These are phyloP conservation scores for Yarrowia porcina DNA, from an alignment of 805 yeast species.

Conservation along the genomic window DNA sequence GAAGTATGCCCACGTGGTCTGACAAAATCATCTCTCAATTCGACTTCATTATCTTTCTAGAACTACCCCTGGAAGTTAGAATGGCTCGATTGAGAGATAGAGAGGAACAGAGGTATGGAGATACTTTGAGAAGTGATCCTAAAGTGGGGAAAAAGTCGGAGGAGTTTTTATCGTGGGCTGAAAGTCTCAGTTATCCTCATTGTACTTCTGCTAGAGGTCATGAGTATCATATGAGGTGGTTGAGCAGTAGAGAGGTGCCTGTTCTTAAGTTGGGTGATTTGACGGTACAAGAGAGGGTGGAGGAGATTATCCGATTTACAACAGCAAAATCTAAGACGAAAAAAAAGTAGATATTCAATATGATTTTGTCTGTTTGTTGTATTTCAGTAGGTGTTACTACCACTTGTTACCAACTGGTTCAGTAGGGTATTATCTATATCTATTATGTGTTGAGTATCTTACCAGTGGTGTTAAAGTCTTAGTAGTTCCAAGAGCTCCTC, in stretches of 20 bases:
- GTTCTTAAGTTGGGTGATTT: neutral
- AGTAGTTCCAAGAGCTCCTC: conserved; percentile 2
- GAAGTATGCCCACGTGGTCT: conserved; percentile 15
- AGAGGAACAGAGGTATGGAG: conserved; percentile 9
- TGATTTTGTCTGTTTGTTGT: no score
- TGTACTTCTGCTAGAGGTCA: neutral
- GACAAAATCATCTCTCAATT: neutral
- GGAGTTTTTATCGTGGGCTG: neutral
- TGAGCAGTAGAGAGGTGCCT: neutral
- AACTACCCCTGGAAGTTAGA: neutral
- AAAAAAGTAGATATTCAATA: no score
- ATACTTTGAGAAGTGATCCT: neutral
- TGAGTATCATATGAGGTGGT: conserved; percentile 1
- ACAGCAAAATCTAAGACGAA: neutral
- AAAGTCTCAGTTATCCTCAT: conserved; percentile 2
- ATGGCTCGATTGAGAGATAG: neutral
- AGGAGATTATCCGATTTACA: neutral
- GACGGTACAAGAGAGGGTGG: neutral
- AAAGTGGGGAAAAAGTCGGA: neutral
- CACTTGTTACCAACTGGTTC: no score
- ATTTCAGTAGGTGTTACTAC: neutral
- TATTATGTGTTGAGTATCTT: neutral
- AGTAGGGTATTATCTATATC: neutral
- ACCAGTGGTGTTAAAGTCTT: conserved; percentile 26
- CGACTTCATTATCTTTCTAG: conserved; percentile 5